These are phyloP conservation scores for Exophiala oligosperma DNA, from an alignment of 2,329 filamentous ascomycete species.

Conservation along the genomic window DNA sequence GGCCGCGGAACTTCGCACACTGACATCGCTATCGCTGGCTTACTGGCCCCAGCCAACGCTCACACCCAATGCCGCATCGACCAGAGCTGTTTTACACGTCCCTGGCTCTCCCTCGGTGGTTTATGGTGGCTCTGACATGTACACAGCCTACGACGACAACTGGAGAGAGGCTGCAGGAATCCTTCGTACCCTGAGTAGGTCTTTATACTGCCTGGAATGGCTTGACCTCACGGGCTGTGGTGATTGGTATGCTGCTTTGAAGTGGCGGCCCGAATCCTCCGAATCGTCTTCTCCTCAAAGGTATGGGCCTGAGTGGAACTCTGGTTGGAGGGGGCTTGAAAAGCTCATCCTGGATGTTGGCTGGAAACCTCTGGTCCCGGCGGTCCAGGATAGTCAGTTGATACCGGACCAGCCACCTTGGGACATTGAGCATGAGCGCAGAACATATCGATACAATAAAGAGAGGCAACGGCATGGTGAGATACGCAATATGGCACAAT, in stretches of 20 bases:
- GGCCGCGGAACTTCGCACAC: constrained; percentile 52
- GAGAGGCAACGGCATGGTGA: constrained; percentile 35
- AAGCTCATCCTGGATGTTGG: constrained; percentile 44
- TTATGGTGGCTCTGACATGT: constrained; percentile 54
- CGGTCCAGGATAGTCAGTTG: constrained; percentile 15
- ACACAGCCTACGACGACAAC: constrained; percentile 55
- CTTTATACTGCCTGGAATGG: constrained; percentile 61
- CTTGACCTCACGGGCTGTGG: constrained; percentile 62
- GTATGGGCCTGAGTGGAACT: constrained; percentile 46
- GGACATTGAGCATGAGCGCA: constrained; percentile 37
- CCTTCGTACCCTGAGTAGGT: constrained; percentile 55
- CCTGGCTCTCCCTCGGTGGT: constrained; percentile 33
- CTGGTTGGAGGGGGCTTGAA: constrained; percentile 46
- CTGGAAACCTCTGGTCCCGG: constrained; percentile 35
- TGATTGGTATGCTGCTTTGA: constrained; percentile 56
- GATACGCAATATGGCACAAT: constrained; percentile 31
- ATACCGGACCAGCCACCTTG: constrained; percentile 23
- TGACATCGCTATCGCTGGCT: constrained; percentile 64
- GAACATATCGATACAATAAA: constrained; percentile 34
- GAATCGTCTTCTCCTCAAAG: constrained; percentile 7
- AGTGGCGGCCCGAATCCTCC: constrained; percentile 34
- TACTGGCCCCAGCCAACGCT: constrained; percentile 61
- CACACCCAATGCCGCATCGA: constrained; percentile 52
- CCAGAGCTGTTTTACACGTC: constrained; percentile 12
- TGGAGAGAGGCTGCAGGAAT: constrained; percentile 58